Percentiles rank a stretch among this genome's conserved stretches.
These are phyloP conservation scores for Musa balbisiana DNA, from an alignment of 202 grass and related monocot species.

Conservation along the genomic window DNA sequence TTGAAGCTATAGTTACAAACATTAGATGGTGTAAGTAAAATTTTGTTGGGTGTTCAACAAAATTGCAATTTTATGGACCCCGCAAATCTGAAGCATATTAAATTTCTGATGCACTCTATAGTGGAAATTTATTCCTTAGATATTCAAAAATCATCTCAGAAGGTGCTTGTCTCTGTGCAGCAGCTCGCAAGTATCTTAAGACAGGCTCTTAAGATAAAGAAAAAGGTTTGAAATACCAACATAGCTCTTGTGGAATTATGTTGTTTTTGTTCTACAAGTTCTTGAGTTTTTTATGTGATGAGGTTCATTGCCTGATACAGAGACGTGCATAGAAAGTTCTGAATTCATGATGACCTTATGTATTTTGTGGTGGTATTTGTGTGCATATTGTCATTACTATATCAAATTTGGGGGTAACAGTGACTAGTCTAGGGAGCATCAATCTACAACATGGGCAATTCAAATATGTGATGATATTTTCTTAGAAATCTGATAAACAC, in stretches of 20 bases:
- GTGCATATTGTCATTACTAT: too few species aligned
- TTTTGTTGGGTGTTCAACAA: too few species aligned
- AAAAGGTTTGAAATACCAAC: slow-evolving; percentile 57
- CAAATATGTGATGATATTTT: too few species aligned
- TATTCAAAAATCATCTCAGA: slow-evolving; percentile 58
- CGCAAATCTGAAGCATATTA: slow-evolving; percentile 47
- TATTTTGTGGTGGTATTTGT: not conserved
- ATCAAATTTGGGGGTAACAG: too few species aligned
- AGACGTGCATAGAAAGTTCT: not conserved
- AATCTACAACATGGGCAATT: too few species aligned
- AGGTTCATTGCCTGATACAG: not conserved
- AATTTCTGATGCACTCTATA: slow-evolving; percentile 59
- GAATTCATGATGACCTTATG: not conserved
- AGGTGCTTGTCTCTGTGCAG: slow-evolving; percentile 45
- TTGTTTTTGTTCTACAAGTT: not conserved
- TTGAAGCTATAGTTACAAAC: too few species aligned
- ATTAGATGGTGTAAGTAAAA: too few species aligned
- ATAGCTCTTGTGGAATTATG: not conserved
- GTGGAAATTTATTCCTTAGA: slow-evolving; percentile 81
- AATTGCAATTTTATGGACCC: slow-evolving; percentile 63
- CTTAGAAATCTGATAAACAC: too few species aligned
- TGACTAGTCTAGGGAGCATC: too few species aligned
- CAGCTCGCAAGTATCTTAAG: slow-evolving; percentile 60
- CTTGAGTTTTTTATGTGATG: not conserved
- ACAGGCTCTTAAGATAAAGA: slow-evolving; percentile 57